These are phyloP conservation scores for Pythium phragmiticola DNA, from an alignment of 352 stramenopile species.

Conservation along the genomic window DNA sequence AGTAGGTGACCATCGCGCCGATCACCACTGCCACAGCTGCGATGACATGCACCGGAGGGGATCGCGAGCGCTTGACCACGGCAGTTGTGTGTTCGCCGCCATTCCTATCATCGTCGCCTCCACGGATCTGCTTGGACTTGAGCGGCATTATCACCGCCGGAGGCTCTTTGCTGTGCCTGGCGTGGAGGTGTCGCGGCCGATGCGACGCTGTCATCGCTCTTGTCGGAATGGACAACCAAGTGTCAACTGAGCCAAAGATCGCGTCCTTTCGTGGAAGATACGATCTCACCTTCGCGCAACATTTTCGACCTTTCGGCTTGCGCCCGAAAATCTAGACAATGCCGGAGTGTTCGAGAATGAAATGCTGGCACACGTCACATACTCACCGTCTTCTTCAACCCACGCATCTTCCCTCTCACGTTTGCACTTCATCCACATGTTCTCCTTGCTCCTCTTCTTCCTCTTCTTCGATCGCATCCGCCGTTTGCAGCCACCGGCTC, in stretches of 20 bases:
- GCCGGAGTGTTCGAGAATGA: too few relatives aligned
- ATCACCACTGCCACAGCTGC: neutral
- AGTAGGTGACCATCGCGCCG: neutral
- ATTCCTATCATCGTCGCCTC: neutral
- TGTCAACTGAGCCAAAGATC: constrained; percentile 6
- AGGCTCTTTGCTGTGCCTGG: neutral
- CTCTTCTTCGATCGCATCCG: neutral
- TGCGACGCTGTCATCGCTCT: neutral
- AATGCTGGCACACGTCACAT: too few relatives aligned
- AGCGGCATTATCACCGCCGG: constrained; percentile 1
- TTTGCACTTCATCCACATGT: neutral
- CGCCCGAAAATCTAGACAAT: neutral
- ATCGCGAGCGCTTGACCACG: constrained; percentile 5
- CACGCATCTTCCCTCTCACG: neutral
- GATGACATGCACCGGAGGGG: too few relatives aligned
- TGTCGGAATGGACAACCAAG: too few relatives aligned
- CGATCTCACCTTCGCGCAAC: constrained; percentile 15
- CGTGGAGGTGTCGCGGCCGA: neutral
- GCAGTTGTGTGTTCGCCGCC: neutral
- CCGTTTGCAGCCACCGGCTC: constrained; percentile 41
- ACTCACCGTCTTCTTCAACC: too few relatives aligned
- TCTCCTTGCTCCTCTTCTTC: neutral
- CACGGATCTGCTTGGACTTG: neutral
- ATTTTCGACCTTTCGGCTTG: constrained; percentile 10
- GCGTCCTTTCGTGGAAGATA: constrained; percentile 7